Conservation (phyloP, 1,139 yeast species). For the Pichia sp. region DNA sequence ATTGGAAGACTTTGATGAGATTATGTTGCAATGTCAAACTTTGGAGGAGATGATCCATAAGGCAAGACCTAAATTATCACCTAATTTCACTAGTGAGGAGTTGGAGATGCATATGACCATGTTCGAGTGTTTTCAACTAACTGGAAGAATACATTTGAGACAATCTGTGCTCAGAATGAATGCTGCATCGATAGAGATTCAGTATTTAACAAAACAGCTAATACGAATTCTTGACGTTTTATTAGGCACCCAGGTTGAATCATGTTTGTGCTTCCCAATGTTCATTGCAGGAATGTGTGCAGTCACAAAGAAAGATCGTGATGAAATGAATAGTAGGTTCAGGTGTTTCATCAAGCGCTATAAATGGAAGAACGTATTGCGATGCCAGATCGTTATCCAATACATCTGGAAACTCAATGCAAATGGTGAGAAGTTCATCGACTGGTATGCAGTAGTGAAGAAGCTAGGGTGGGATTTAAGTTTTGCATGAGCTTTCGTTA, state of each 20-base stretch:
- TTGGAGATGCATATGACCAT: slow-evolving; percentile 60
- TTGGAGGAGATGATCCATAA: slow-evolving; percentile 45
- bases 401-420: slow-evolving; percentile 48
- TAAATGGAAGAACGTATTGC: slow-evolving; percentile 58
- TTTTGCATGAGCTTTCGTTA: slow-evolving; percentile 45
- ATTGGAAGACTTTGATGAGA: slow-evolving; percentile 19
- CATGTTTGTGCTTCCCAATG: slow-evolving; percentile 66
- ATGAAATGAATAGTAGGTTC: slow-evolving; percentile 44
- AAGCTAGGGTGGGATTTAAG: slow-evolving; percentile 72
- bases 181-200: slow-evolving; percentile 60
- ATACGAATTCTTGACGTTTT: slow-evolving; percentile 53
- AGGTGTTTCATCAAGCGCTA: slow-evolving; percentile 52
- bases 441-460: slow-evolving; percentile 64
- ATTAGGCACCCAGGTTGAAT: slow-evolving; percentile 61
- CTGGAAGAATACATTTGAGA: slow-evolving; percentile 60
- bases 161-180: slow-evolving; percentile 57
- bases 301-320: slow-evolving; percentile 42
- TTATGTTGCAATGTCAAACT: slow-evolving; percentile 33
- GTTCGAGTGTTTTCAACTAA: slow-evolving; percentile 65
- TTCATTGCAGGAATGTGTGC: slow-evolving; percentile 73
- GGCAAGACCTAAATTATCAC: slow-evolving; percentile 51
- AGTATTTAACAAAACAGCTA: slow-evolving; percentile 48
- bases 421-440: slow-evolving; percentile 41
- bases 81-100: slow-evolving; percentile 43
- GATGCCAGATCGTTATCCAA: slow-evolving; percentile 54